phyloP scores from a whole-genome alignment of 306 rosid species.

The Senna siamea region DNA sequence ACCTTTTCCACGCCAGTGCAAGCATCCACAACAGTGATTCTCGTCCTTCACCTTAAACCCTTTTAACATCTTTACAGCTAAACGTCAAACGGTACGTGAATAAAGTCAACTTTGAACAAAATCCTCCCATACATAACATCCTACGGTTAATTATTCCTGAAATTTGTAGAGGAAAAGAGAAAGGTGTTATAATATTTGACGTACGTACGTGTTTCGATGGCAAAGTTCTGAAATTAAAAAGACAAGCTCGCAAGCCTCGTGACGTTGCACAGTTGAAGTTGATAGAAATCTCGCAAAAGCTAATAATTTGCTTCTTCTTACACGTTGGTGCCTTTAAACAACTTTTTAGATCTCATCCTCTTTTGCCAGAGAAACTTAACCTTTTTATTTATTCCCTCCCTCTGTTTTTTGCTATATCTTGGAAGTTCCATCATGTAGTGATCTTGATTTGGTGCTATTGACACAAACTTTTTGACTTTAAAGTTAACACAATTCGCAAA shows the following conservation, averaged over 20 bases:
- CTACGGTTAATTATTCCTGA: background rate
- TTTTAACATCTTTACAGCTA: constrained; percentile 13
- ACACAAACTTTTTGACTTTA: background rate
- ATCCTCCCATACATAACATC: background rate
- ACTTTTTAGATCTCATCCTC: constrained; percentile 29
- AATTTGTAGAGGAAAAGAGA: background rate
- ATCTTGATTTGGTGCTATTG: no score
- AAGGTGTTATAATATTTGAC: background rate
- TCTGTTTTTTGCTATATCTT: background rate
- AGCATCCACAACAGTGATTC: constrained; percentile 7
- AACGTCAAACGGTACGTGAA: constrained; percentile 3
- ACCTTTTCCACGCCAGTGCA: no score
- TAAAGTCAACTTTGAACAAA: constrained; percentile 35
- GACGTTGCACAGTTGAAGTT: background rate
- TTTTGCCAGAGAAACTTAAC: constrained; percentile 14
- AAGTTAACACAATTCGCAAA: background rate
- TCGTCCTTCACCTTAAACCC: constrained; percentile 16
- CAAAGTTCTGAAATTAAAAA: no score
- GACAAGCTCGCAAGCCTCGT: background rate
- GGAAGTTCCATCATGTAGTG: background rate
- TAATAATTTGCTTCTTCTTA: constrained; percentile 14
- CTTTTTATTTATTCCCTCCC: constrained; percentile 13
- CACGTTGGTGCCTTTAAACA: background rate
- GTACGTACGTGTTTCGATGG: background rate
- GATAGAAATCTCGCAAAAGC: constrained; percentile 29